Conservation (phyloP, 2,329 filamentous ascomycete species). For the Diaporthe sp. region DNA sequence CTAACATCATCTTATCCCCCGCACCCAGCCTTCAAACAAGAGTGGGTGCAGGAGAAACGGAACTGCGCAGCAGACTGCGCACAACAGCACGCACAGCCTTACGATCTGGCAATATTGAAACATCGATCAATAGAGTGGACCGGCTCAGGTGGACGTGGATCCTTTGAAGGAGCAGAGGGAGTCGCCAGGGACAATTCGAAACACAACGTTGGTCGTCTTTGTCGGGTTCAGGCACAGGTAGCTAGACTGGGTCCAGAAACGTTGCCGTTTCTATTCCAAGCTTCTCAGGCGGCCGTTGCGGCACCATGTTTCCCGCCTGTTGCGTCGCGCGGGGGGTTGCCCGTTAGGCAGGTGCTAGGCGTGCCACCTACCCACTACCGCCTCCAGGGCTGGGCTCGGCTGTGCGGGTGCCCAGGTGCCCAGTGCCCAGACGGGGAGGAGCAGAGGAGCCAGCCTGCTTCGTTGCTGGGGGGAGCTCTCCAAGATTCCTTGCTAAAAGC, state of each 20-base stretch:
- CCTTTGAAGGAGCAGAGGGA: slow-evolving; percentile 6
- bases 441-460: not conserved
- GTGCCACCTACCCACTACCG: not conserved
- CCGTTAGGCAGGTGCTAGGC: not conserved
- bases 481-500: slow-evolving; percentile 20
- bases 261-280: slow-evolving; percentile 14
- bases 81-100: slow-evolving; percentile 18
- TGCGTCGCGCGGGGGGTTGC: not conserved
- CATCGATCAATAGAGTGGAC: slow-evolving; percentile 7
- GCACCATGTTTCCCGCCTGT: slow-evolving; percentile 19
- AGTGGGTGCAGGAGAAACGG: not conserved
- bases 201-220: slow-evolving; percentile 12
- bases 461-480: slow-evolving; percentile 3
- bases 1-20: not conserved
- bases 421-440: not conserved
- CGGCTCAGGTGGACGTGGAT: not conserved
- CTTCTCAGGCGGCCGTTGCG: slow-evolving; percentile 28
- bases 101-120: slow-evolving; percentile 16
- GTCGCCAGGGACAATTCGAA: slow-evolving; percentile 1
- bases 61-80: not conserved
- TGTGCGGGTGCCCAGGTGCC: not conserved
- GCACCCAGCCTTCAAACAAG: not conserved
- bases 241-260: slow-evolving; percentile 17
- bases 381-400: not conserved
- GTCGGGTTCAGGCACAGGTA: not conserved